Conservation (phyloP, 2,329 filamentous ascomycete genomes). For the Xylaria arbuscula region DNA sequence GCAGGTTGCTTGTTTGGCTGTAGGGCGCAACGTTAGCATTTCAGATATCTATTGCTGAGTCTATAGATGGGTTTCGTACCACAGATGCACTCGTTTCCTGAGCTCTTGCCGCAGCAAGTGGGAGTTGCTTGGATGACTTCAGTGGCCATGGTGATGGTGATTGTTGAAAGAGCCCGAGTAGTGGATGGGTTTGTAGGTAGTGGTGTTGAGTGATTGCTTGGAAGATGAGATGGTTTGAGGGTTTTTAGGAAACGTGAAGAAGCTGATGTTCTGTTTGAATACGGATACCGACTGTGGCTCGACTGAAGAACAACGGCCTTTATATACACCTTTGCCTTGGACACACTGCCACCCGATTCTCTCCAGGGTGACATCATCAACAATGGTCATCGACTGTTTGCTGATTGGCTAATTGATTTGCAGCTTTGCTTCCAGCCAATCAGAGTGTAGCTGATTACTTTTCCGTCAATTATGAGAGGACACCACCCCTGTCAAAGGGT, state of each 20-base stretch:
- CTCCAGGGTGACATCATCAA: conserved; percentile 36
- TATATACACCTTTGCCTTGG: conserved; percentile 2
- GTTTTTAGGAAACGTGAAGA: background rate
- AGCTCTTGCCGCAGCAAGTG: conserved; percentile 68
- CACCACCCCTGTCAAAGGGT: background rate
- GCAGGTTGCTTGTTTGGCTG: conserved; percentile 76
- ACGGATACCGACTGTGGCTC: background rate
- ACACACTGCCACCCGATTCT: background rate
- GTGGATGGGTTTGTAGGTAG: background rate
- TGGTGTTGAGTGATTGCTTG: background rate
- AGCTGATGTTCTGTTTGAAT: background rate
- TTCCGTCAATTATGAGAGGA: conserved; percentile 12
- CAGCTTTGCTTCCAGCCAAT: conserved; percentile 24
- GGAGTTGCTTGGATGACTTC: conserved; percentile 52
- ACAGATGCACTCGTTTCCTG: conserved; percentile 63
- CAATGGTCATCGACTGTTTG: conserved; percentile 28
- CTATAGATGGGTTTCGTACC: conserved; percentile 58
- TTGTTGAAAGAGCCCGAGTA: background rate
- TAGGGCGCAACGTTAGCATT: conserved; percentile 26
- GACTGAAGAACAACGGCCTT: background rate
- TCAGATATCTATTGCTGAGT: background rate
- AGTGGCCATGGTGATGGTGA: conserved; percentile 49
- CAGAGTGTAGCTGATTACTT: conserved; percentile 33
- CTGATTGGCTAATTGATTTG: conserved; percentile 28
- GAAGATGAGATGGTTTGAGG: background rate